A percentile compares a stretch with the other conserved stretches of the same genome.
Evolutionary conservation across 176 grass and related monocot species (phyloP).

Genomic region (Secale cereale): DNA sequence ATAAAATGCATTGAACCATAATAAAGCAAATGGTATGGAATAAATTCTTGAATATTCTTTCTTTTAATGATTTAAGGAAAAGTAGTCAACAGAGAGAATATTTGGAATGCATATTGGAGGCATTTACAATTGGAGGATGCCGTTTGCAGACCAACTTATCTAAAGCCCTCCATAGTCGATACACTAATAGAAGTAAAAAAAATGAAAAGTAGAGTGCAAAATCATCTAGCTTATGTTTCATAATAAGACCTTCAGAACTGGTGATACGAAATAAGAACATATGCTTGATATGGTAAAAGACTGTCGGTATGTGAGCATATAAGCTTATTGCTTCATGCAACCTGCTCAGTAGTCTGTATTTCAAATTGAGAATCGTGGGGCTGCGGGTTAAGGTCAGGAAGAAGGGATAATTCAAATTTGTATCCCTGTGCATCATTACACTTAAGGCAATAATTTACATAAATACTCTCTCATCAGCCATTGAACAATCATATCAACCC

Average conservation of each 20-base stretch:
- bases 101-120: neutral
- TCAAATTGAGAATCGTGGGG: neutral
- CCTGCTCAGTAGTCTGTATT: neutral
- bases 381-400: neutral
- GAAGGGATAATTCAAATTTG: neutral
- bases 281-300: neutral
- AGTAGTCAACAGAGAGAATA: neutral
- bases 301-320: neutral
- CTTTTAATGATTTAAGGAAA: neutral
- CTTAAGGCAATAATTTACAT: neutral
- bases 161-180: neutral
- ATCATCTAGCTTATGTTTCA: neutral
- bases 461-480: neutral
- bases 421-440: neutral
- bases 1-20: neutral
- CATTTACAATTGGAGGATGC: neutral
- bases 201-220: neutral
- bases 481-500: conserved; percentile 14
- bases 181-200: neutral
- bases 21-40: neutral
- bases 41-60: neutral
- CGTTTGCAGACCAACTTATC: neutral
- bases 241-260: neutral
- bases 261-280: neutral
- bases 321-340: neutral